Evolutionary conservation across 2,329 filamentous ascomycete species (phyloP).

Genomic region (Piedraia hortae): DNA sequence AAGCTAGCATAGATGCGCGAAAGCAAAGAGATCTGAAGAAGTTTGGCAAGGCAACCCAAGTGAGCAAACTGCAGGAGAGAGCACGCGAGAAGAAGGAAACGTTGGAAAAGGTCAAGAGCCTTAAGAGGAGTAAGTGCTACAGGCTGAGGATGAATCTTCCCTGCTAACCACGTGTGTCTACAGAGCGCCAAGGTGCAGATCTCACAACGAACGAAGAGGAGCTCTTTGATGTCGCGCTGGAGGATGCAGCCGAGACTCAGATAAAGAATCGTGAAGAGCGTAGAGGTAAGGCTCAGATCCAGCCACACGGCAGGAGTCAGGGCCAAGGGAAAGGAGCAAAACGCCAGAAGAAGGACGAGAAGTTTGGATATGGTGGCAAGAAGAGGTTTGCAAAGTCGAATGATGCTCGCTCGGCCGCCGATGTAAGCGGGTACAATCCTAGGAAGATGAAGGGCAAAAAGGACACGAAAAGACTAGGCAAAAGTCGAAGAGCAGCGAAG

Average conservation of each 20-base stretch:
- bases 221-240: constrained; percentile 73
- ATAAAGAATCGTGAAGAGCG: constrained; percentile 17
- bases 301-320: constrained; percentile 15
- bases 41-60: constrained; percentile 94
- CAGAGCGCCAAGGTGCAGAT: constrained; percentile 58
- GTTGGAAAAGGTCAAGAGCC: constrained; percentile 74
- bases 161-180: constrained; percentile 1
- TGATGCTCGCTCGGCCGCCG: constrained; percentile 56
- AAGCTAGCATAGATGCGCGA: constrained; percentile 70
- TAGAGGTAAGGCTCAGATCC: too few relatives aligned
- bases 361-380: constrained; percentile 90
- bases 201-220: constrained; percentile 50
- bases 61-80: constrained; percentile 83
- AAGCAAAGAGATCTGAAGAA: constrained; percentile 92
- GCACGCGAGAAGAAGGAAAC: constrained; percentile 79
- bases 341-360: constrained; percentile 78
- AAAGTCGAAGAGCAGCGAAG: constrained; percentile 16
- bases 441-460: constrained; percentile 52
- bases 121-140: constrained; percentile 66
- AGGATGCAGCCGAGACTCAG: constrained; percentile 29
- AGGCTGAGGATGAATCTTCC: not conserved
- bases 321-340: constrained; percentile 30
- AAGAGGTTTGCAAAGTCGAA: constrained; percentile 79
- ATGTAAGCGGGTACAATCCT: constrained; percentile 52
- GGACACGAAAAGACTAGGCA: constrained; percentile 13